Base-by-base conservation (phyloP, 140 eudicot genomes). In the Cichorium intybus region DNA sequence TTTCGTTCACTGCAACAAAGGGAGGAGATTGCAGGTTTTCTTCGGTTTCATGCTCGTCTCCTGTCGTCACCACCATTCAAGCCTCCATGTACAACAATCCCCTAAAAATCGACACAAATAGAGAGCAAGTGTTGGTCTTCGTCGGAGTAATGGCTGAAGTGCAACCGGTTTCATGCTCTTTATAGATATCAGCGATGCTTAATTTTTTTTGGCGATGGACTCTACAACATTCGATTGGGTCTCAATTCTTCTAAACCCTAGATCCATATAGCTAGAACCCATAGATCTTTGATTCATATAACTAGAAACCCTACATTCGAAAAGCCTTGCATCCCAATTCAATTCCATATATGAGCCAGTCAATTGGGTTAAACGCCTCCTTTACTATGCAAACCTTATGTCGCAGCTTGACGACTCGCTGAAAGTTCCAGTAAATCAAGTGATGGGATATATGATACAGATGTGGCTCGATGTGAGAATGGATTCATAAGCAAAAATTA, bases 361-460 rank as follows among this genome's bases (percentile, higher is more conserved):
- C 9, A 96, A 88, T 39, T 87, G 96, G 11, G 82, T 92, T 4
- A 88, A 83, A 54, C 79, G 62, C 28, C 58, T 92, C 5, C 21
- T 92, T 0, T 77, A 68, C 59, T 83, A 83, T 71, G 87, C 95
- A 12, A 49, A 56, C 7, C 47, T 26, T 0, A 59, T 86, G 3
- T 77, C 82, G 21, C 53, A 66, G 21, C 53, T 75, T 9, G 80
- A 75, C 1, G 87, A 71, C 0, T 66, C 85, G 17, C 11, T 69
- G 16, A 82, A 77, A 65, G 51, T 54, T 11, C 21, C 72, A 0
- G 72, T 70, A 7, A 88, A 88, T 56, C 89, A 95, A 2, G 98
- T 92, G 4, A 86, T 84, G 66, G 98, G 98, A 14, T 92, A 96
- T 56, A 85, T 95, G 33, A 85, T 96, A 1, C 96, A 79, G 82